phyloP scores from a whole-genome alignment of 1,284 basidiomycete species.

The Ustilago sp. region DNA sequence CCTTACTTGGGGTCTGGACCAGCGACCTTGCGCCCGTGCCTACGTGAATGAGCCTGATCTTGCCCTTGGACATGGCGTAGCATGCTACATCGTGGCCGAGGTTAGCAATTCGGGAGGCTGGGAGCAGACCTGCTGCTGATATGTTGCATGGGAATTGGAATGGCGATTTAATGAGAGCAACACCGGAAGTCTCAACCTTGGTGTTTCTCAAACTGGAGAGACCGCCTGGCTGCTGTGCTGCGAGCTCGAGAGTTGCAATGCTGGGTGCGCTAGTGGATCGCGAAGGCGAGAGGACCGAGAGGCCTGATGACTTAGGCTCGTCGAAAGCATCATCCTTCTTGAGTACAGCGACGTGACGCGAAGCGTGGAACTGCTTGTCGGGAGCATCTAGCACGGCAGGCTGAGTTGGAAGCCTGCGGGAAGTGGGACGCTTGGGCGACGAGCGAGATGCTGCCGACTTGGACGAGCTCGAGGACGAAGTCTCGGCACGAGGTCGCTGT shows the following conservation, averaged over 20 bases:
- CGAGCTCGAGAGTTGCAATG: slow-evolving; percentile 38
- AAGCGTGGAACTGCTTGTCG: slow-evolving; percentile 31
- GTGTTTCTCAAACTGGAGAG: slow-evolving; percentile 32
- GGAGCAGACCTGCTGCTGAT: slow-evolving; percentile 19
- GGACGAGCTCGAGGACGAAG: background rate
- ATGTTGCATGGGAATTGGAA: slow-evolving; percentile 30
- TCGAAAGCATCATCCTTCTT: slow-evolving; percentile 32
- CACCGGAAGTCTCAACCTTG: slow-evolving; percentile 37
- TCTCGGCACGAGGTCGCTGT: slow-evolving; percentile 1
- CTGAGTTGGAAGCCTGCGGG: slow-evolving; percentile 20
- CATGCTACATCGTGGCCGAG: slow-evolving; percentile 25
- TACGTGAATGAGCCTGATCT: slow-evolving; percentile 41
- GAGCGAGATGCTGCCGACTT: background rate
- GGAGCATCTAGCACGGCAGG: slow-evolving; percentile 15
- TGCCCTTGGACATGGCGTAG: slow-evolving; percentile 51
- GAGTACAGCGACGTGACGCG: slow-evolving; percentile 22
- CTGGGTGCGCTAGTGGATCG: slow-evolving; percentile 32
- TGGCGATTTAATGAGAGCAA: slow-evolving; percentile 41
- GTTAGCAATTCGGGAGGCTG: slow-evolving; percentile 30
- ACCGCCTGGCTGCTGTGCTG: slow-evolving; percentile 40
- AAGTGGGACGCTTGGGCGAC: slow-evolving; percentile 2
- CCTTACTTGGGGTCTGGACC: slow-evolving; percentile 23
- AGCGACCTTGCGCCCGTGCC: slow-evolving; percentile 31
- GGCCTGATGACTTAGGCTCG: slow-evolving; percentile 36
- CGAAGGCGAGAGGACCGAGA: slow-evolving; percentile 39